Evolutionary conservation across 2,329 filamentous ascomycete species (phyloP).

Genomic region (Aspergillus fumigatus): DNA sequence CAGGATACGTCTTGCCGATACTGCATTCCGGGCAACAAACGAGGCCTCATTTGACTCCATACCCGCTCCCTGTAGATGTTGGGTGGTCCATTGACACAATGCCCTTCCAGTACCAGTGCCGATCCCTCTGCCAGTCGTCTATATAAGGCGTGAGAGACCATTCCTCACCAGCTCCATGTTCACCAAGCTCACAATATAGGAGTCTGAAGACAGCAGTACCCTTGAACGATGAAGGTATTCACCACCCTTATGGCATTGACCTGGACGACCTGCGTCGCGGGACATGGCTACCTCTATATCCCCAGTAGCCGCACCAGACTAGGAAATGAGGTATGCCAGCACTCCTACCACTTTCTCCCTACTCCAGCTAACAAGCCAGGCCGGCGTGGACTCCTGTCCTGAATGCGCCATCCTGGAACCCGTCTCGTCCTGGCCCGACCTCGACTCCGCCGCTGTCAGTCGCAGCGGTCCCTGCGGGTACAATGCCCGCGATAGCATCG

Average conservation of each 20-base stretch:
- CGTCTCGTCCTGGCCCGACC: slow-evolving; percentile 48
- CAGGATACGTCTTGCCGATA: not conserved
- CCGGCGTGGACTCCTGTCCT: slow-evolving; percentile 48
- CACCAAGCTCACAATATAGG: no score
- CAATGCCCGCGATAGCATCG: slow-evolving; percentile 50
- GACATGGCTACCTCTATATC: slow-evolving; percentile 45
- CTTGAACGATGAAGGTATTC: slow-evolving; percentile 3
- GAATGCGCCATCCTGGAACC: slow-evolving; percentile 54
- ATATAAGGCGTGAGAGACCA: not conserved
- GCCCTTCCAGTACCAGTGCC: not conserved
- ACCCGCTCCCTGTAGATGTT: not conserved
- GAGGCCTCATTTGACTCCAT: not conserved
- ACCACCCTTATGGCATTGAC: not conserved
- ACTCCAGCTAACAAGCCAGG: slow-evolving; percentile 24
- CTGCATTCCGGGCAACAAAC: not conserved
- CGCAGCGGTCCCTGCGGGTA: slow-evolving; percentile 51
- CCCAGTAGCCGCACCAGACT: slow-evolving; percentile 45
- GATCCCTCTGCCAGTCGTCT: not conserved
- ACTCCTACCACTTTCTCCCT: not conserved
- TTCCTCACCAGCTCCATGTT: not conserved
- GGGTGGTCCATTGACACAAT: not conserved
- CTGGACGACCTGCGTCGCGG: slow-evolving; percentile 20
- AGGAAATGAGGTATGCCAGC: slow-evolving; percentile 37
- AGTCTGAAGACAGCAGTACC: not conserved
- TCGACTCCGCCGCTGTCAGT: slow-evolving; percentile 44